Conservation (phyloP, 1,139 yeast genomes). For the Candida smagusa region DNA sequence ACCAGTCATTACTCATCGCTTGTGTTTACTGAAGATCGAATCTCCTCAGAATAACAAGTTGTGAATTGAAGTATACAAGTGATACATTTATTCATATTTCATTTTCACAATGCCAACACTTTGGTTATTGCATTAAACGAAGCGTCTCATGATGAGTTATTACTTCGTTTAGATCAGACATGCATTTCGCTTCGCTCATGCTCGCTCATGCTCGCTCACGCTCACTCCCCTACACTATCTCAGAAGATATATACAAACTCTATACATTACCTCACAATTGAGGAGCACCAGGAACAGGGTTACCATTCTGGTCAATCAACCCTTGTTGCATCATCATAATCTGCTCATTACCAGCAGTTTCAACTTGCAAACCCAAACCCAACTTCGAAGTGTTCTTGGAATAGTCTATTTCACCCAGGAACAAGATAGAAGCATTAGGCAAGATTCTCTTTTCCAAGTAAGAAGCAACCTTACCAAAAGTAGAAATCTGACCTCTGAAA, state of each 20-base stretch:
- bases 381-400: slow-evolving; percentile 76
- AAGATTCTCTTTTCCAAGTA: slow-evolving; percentile 90
- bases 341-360: slow-evolving; percentile 91
- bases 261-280: slow-evolving; percentile 21
- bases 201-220: too few species aligned
- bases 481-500: slow-evolving; percentile 93
- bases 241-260: not conserved
- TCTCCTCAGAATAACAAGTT: too few species aligned
- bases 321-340: slow-evolving; percentile 76
- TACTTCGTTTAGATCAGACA: too few species aligned
- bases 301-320: slow-evolving; percentile 73
- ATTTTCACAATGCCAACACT: too few species aligned
- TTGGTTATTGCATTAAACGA: too few species aligned
- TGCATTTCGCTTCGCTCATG: too few species aligned
- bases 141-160: too few species aligned
- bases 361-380: slow-evolving; percentile 94
- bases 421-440: slow-evolving; percentile 85
- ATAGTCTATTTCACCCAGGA: slow-evolving; percentile 92
- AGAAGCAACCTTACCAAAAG: slow-evolving; percentile 86
- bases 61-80: too few species aligned
- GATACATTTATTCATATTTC: too few species aligned
- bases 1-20: too few species aligned
- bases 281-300: slow-evolving; percentile 77
- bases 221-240: too few species aligned
- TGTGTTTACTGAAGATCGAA: too few species aligned